Evolutionary conservation across 2,329 filamentous ascomycete genomes (phyloP).

Genomic region (Geoglossum cookeanum): DNA sequence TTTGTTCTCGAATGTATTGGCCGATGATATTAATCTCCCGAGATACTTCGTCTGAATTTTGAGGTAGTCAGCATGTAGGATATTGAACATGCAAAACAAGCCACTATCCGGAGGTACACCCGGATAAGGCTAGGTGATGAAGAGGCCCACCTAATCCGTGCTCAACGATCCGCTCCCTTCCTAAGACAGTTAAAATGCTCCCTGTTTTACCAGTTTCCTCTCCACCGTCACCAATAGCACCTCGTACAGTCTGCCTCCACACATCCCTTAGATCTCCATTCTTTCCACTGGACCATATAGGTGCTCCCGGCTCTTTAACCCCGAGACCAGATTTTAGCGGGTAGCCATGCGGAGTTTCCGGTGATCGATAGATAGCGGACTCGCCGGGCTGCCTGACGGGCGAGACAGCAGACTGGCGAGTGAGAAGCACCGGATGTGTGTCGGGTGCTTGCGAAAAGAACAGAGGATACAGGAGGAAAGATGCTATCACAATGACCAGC

Average conservation of each 20-base stretch:
- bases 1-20: constrained; percentile 49
- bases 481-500: constrained; percentile 45
- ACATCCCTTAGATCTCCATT: constrained; percentile 84
- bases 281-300: constrained; percentile 66
- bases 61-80: background rate
- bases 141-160: constrained; percentile 38
- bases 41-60: constrained; percentile 47
- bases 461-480: constrained; percentile 51
- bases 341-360: constrained; percentile 70
- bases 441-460: constrained; percentile 63
- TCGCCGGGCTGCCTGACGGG: constrained; percentile 68
- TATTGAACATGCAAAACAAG: background rate
- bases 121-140: background rate
- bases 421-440: constrained; percentile 77
- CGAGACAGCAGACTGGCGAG: constrained; percentile 61
- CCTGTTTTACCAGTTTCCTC: constrained; percentile 41
- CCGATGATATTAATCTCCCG: constrained; percentile 80
- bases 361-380: constrained; percentile 69
- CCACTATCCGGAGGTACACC: background rate
- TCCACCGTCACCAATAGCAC: constrained; percentile 43
- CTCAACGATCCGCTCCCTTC: constrained; percentile 54
- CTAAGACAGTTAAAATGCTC: constrained; percentile 60
- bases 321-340: constrained; percentile 59
- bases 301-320: constrained; percentile 60
- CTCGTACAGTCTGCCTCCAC: constrained; percentile 56